phyloP scores from a whole-genome alignment of 2,329 filamentous ascomycete genomes.

The Xylariaceae sp. region DNA sequence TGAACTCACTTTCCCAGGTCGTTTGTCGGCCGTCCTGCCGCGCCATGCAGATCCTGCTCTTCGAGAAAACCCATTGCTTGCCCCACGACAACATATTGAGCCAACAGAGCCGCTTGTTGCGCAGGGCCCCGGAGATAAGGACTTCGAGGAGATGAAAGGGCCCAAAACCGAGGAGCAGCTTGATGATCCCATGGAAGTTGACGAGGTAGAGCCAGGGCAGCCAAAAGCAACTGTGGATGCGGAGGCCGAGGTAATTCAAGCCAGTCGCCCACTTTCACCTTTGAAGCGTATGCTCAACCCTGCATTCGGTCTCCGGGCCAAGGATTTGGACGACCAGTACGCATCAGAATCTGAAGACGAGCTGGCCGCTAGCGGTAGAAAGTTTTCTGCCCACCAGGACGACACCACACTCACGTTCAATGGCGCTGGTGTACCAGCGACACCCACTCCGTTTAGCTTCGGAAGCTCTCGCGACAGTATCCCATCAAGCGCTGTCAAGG shows the following conservation, averaged over 20 bases:
- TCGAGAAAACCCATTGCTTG: constrained; percentile 25
- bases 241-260: constrained; percentile 12
- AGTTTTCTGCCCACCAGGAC: constrained; percentile 20
- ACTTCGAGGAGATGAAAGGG: background rate
- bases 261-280: constrained; percentile 25
- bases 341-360: constrained; percentile 54
- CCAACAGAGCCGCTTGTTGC: background rate
- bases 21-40: constrained; percentile 41
- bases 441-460: constrained; percentile 34
- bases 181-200: constrained; percentile 22
- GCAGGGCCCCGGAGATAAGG: background rate
- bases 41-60: constrained; percentile 37
- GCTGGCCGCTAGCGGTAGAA: constrained; percentile 29
- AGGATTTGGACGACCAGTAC: constrained; percentile 40
- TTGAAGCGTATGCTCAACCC: constrained; percentile 18
- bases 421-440: constrained; percentile 32
- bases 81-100: background rate
- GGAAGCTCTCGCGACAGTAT: constrained; percentile 19
- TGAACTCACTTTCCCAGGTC: constrained; percentile 39
- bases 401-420: constrained; percentile 21
- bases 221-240: too few relatives aligned
- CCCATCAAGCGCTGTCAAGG: constrained; percentile 22
- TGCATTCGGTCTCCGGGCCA: constrained; percentile 42
- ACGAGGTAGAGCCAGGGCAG: constrained; percentile 23
- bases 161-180: constrained; percentile 1